Conservation (phyloP, 306 rosid genomes). For the Trifolium subterraneum region DNA sequence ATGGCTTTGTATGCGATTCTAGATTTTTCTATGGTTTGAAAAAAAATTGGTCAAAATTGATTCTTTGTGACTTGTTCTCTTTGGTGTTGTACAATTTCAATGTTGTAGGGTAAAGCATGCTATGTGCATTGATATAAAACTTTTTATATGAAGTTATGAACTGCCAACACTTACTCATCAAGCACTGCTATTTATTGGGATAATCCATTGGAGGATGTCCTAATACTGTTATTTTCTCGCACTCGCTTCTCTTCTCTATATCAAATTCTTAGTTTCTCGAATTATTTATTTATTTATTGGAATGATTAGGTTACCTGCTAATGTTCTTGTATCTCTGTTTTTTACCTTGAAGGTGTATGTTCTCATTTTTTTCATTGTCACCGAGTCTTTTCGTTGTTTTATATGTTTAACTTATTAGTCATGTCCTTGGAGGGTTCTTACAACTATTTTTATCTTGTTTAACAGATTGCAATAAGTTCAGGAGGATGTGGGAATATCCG, state of each 20-base stretch:
- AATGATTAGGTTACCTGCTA: neutral
- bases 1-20: neutral
- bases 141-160: neutral
- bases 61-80: neutral
- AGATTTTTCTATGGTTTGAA: neutral
- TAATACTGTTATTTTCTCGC: slow-evolving; percentile 12
- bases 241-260: slow-evolving; percentile 6
- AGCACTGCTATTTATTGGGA: slow-evolving; percentile 18
- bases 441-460: slow-evolving; percentile 35
- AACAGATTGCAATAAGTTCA: slow-evolving; percentile 56
- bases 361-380: neutral
- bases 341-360: slow-evolving; percentile 1
- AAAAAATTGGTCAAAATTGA: neutral
- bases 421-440: slow-evolving; percentile 24
- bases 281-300: neutral
- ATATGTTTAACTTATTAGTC: slow-evolving; percentile 5
- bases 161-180: neutral
- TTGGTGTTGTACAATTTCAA: neutral
- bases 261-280: neutral
- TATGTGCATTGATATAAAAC: slow-evolving; percentile 18
- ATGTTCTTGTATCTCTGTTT: slow-evolving; percentile 9
- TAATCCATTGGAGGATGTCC: slow-evolving; percentile 14
- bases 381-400: neutral
- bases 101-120: neutral
- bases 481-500: slow-evolving; percentile 55